Percentiles rank a stretch among this genome's conserved stretches.
Evolutionary conservation across 768 basidiomycete genomes (phyloP).

Genomic region (Termitomyces sp.): DNA sequence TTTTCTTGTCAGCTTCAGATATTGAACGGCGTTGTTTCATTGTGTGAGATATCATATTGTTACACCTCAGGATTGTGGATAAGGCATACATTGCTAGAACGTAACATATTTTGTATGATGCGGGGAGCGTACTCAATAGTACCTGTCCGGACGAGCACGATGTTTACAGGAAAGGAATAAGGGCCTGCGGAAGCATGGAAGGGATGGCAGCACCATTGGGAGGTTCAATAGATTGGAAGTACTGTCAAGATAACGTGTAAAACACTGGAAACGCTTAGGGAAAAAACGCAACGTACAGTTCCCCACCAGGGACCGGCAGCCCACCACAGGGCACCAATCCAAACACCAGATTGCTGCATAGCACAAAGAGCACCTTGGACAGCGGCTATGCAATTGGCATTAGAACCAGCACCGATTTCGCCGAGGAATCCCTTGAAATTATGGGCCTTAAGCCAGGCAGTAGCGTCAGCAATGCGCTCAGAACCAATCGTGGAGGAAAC

Average conservation of each 20-base stretch:
- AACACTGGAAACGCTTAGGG: background rate
- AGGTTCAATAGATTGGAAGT: conserved; percentile 62
- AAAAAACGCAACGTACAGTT: conserved; percentile 37
- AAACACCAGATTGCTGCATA: conserved; percentile 58
- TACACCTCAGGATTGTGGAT: too few relatives aligned
- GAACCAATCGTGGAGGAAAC: conserved; percentile 59
- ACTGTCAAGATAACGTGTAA: conserved; percentile 28
- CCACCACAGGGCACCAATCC: conserved; percentile 57
- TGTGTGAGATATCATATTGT: too few relatives aligned
- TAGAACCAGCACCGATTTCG: conserved; percentile 55
- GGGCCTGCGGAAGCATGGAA: conserved; percentile 52
- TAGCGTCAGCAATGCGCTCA: conserved; percentile 53
- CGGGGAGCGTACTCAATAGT: too few relatives aligned
- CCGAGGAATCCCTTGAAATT: conserved; percentile 64
- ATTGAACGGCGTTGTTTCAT: too few relatives aligned
- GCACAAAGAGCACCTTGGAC: conserved; percentile 53
- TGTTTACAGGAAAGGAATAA: conserved; percentile 45
- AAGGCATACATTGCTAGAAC: too few relatives aligned
- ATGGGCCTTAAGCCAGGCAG: conserved; percentile 55
- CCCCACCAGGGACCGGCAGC: conserved; percentile 66
- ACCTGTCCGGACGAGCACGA: too few relatives aligned
- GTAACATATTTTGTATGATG: too few relatives aligned
- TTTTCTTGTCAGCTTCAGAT: too few relatives aligned
- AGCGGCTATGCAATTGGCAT: conserved; percentile 42
- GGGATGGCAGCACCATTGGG: conserved; percentile 52